Conservation (phyloP, 2,329 filamentous ascomycete genomes). For the Aspergillus intermedius region DNA sequence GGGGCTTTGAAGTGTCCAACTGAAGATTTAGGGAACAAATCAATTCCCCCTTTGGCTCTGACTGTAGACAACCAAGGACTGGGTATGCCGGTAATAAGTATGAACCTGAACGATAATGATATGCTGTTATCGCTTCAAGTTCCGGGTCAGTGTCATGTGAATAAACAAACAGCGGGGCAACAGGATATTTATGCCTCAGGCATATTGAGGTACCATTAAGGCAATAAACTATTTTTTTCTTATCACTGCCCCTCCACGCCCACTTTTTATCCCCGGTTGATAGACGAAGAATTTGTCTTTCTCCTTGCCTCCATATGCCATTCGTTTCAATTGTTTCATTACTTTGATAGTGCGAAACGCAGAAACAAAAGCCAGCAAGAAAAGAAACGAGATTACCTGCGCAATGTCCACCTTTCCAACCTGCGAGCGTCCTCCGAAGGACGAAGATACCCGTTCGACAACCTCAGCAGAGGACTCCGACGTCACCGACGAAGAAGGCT, state of each 20-base stretch:
- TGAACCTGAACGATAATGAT: neutral
- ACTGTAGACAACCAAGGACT: neutral
- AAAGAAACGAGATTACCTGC: neutral
- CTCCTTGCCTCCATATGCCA: neutral
- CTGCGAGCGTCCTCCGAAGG: conserved; percentile 13
- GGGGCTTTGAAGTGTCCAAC: neutral
- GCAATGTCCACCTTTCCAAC: conserved; percentile 26
- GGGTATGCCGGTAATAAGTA: neutral
- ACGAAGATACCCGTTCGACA: conserved; percentile 19
- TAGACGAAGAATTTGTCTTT: neutral
- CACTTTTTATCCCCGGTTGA: neutral
- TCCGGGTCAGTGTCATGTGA: conserved; percentile 4
- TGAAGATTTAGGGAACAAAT: neutral
- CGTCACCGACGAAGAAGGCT: conserved; percentile 46
- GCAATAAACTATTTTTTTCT: conserved; percentile 14
- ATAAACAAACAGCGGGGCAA: conserved; percentile 25
- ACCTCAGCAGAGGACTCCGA: conserved; percentile 41
- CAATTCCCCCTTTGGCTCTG: neutral
- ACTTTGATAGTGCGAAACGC: too few species aligned
- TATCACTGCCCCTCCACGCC: conserved; percentile 18
- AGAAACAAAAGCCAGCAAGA: too few species aligned
- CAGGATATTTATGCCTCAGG: conserved; percentile 12
- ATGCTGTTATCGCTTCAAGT: conserved; percentile 8
- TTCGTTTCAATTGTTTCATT: neutral
- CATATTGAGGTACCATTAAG: conserved; percentile 10